Evolutionary conservation across 805 yeast species (phyloP), one percentile per base, ranked within the genome.

Genomic region (Lachancea sp.): DNA sequence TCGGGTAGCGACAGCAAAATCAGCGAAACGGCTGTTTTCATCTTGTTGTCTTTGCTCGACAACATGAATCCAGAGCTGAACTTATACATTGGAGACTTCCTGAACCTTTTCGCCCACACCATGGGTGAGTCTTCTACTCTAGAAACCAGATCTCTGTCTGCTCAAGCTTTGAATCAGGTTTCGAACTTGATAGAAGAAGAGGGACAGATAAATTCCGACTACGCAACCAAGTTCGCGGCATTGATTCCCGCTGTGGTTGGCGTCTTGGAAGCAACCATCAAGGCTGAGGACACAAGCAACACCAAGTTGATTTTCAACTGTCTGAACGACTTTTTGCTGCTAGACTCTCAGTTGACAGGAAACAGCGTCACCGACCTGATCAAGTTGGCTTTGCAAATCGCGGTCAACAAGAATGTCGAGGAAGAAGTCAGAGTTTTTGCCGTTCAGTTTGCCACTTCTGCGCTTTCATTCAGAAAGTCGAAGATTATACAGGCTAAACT

Each of bases 381-480:
- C 51, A 78, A 79, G 53, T 75, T 87, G 57, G 78, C 89, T 76
- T 68, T 82, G 55, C 87, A 87, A 65, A 79, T 90, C 49, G 79
- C 95, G 31, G 62, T 78, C 43, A 81, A 84, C 66, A 69, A 73
- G 41, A 64, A 72, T 36, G 65, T 84, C 44, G 95, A 87, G 53
- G 88, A 84, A 55, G 97, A 90, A 58, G 75, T 76, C 65, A 80
- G 97, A 69, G 77, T 77, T 47, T 85, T 82, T 61, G 91, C 95
- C 32, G 73, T 93, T 57, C 90, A 84, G 61, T 89, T 89, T 59
- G 76, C 93, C 52, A 82, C 83, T 47, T 79, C 91, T 42, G 82
- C 85, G 49, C 82, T 85, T 35, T 74, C 86, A 20, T 81, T 79
- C 72, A 84, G 93, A 71, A 86, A 85, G 66, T 75, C 85, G 47